Base-by-base conservation (phyloP, 345 rosid species). In the Arabis hirsuta region DNA sequence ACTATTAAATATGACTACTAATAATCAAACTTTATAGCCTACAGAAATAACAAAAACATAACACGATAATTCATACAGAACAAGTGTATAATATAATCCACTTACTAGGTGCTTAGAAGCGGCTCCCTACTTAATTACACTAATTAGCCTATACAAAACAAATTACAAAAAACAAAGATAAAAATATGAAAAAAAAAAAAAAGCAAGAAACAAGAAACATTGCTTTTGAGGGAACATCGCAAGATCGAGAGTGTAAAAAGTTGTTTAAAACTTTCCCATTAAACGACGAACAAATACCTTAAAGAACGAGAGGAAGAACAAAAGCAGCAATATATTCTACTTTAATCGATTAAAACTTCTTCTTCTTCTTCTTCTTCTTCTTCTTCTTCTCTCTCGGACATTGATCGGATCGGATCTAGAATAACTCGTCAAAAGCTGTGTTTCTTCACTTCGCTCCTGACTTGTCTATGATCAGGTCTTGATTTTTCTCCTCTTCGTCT, bases 351-450 rank as follows among this genome's bases (percentile, higher is more conserved):
- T 68, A 46, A 36, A 67, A 64, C 72, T 47, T 47, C 80, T 65
- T 63, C 71, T 27, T 76, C 29, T n/a, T 22, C 66, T 68, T 38
- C 79, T 50, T 58, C 69, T 71, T 63, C 71, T 27, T 76, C 29
- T n/a, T 22, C 66, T 68, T 38, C 79, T 50, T 58, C 69, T 71
- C 45, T 39, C 57, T 67, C 3, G 43, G 74, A 60, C 66, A 68
- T 71, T 78, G 81, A 56, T 78, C 56, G 66, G 87, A 83, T 88
- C 87, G 76, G 91, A 87, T 87, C 88, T 78, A 10, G 78, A 71
- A 48, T 53, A 41, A 34, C 46, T 63, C 74, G 51, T 68, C 60
- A 65, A 73, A 80, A 79, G 83, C 71, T 76, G 68, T 76, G 68
- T n/a, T 67, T 81, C 67, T 50, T 36, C 81, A 77, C 58, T 79